Base-by-base conservation (phyloP, 805 yeast genomes). In the Schwanniomyces sp. region DNA sequence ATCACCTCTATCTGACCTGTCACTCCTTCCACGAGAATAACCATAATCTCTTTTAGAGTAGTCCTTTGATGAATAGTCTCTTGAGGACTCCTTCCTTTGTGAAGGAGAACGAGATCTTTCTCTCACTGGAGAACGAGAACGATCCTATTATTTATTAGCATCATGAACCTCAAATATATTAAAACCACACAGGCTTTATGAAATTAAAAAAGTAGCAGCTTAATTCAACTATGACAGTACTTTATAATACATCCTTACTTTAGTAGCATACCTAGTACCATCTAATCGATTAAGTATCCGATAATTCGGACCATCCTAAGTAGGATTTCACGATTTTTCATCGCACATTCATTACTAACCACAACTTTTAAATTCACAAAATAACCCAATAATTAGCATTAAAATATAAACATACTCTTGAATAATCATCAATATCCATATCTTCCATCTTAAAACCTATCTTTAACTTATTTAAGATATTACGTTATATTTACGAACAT, bases 351-450 rank as follows among this genome's bases (percentile, higher is more conserved):
- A 8, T 17, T 27, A 24, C 26, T 21, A 24, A 37, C 34, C 40
- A 26, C 26, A 29, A 28, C 28, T 26, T 38, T 34, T 37, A 10
- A 25, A 25, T 34, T 37, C 44, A 34, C 36, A 32, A 37, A 37
- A 21, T 37, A 16, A 18, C 27, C 40, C 6, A 29, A 21, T 37
- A 9, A 12, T 7, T 24, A 18, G 16, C 25, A 37, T 21, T 21
- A 37, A 37, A 41, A 32, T 14, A 14, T 37, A 47, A 30, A 77
- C 82, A 65, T 78, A 79, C 85, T 65, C 84, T 79, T 62, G 81
- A 71, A 57, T 78, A 79, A 53, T 80, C 83, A 61, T 82, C 88
- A 52, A 80, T 74, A 55, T 82, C 87, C 83, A 82, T 81, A 47
- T 69, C 75, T 49, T 81, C 85, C 85, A 81, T 80, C 47, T 50